Evolutionary conservation across 345 rosid genomes (phyloP), one percentile per base, ranked within the genome.

Genomic region (Lepidium aucheri): DNA sequence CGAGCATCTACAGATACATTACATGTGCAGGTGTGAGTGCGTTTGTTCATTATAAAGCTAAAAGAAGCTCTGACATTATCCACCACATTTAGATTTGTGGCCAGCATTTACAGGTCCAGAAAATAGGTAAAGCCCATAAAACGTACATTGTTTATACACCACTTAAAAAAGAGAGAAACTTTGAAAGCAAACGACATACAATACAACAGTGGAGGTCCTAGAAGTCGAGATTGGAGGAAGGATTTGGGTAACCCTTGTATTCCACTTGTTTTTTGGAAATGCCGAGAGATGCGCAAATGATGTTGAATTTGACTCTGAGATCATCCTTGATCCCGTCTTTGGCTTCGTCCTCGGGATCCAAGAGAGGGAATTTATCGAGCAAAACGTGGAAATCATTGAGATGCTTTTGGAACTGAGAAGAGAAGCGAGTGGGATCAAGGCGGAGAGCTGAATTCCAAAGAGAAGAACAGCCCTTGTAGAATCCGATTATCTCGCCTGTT

Each of bases 381-480:
- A 86, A 73, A 55, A 75, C 76, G 49, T 80, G 83, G 82, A 93
- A 82, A 42, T 83, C 79, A 70, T 75, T 67, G 46, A 93, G 67
- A 53, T 78, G 68, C 83, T 79, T 83, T 35, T 78, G 86, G 60
- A 84, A 65, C 67, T 87, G 82, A 49, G 73, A 24, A 22, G 92
- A 85, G 77, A 82, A 82, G 15, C 68, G 77, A 16, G 43, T 49
- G 3, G 88, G 85, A 7, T 80, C 81, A 22, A 74, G 57, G 61
- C 71, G 77, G 63, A 86, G 75, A 6, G 66, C 84, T 5, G 92
- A 81, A 62, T 60, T 84, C 90, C 94, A 88, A 9, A 90, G 69
- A 38, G 76, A 83, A 44, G 82, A 79, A 72, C 96, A 93, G 47
- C 96, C 94, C 38, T 65, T 75, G 79, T 93, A 90, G 80, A 93